Evolutionary conservation across 306 rosid species (phyloP), one percentile per base, ranked within the genome.

Genomic region (Cucurbita moschata): DNA sequence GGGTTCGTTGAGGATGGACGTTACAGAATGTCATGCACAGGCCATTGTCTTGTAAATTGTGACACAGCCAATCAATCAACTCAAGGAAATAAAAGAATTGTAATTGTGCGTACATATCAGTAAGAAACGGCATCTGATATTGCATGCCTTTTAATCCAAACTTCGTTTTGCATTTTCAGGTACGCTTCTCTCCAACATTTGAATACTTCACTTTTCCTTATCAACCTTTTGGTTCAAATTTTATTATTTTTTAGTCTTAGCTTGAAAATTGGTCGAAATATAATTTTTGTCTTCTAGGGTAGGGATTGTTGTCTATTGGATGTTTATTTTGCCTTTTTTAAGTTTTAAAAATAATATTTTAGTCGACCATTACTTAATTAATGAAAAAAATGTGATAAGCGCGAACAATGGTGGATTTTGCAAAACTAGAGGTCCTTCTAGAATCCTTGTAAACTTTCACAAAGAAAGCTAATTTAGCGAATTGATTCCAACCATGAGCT

Each of bases 1-100:
- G 96, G 83, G 84, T 75, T 84, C 84, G 46, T 75, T 92, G 83
- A 77, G 73, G 70, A 79, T 92, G 92, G 92, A 88, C 81, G 92
- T 92, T 49, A 81, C 79, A 76, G 89, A 84, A 77, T 86, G 85
- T 72, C 74, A 83, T 75, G 92, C 96, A 66, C 96, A 85, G 77
- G 89, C 96, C 76, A 85, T 92, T 81, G 96, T 80, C 54, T 75
- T 92, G 73, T 92, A 88, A 79, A 67, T 42, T 62, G n/a, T 60
- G 44, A 7, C 15, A 7, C 35, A 30, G 35, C 66, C 8, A 18
- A 47, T 10, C 19, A 60, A 60, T 35, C 43, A 60, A 59, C 9
- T 10, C n/a, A 60, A 35, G 13, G 39, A 23, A 57, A 12, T 60
- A 10, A 60, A 35, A 35, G 43, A 14, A 60, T 60, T 60, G 43